Percentiles rank a stretch among this genome's conserved stretches.
Conservation (phyloP, 1,139 yeast genomes). For the Yamadazyma epiphylla region DNA sequence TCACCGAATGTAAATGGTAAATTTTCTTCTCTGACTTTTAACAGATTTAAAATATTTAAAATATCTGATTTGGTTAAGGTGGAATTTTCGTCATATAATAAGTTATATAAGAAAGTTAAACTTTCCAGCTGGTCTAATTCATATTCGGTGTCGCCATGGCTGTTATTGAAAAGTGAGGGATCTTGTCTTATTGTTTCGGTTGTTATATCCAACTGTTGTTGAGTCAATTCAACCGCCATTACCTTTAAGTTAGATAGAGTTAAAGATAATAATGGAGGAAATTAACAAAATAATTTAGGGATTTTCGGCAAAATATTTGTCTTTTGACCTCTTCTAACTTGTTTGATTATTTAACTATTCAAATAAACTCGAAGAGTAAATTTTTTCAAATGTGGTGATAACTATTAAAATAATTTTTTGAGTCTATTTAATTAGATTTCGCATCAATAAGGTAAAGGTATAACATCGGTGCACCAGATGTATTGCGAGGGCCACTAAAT, state of each 20-base stretch:
- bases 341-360: no score
- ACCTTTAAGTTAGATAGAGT: background rate
- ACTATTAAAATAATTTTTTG: no score
- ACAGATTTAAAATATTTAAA: conserved; percentile 29
- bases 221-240: conserved; percentile 13
- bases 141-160: conserved; percentile 24
- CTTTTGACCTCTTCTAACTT: no score
- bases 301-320: no score
- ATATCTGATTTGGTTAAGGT: conserved; percentile 34
- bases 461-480: no score
- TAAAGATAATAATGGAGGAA: no score
- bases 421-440: no score
- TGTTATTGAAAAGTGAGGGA: background rate
- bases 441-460: no score
- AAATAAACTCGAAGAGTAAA: no score
- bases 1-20: conserved; percentile 26
- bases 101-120: conserved; percentile 35
- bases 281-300: no score
- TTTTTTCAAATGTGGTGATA: no score
- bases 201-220: conserved; percentile 7
- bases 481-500: background rate
- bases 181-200: background rate
- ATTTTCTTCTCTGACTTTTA: conserved; percentile 32
- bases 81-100: conserved; percentile 37
- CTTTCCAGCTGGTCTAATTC: conserved; percentile 42